These are phyloP conservation scores for Melianthus villosus DNA, from an alignment of 441 rosid genomes.

Conservation along the genomic window DNA sequence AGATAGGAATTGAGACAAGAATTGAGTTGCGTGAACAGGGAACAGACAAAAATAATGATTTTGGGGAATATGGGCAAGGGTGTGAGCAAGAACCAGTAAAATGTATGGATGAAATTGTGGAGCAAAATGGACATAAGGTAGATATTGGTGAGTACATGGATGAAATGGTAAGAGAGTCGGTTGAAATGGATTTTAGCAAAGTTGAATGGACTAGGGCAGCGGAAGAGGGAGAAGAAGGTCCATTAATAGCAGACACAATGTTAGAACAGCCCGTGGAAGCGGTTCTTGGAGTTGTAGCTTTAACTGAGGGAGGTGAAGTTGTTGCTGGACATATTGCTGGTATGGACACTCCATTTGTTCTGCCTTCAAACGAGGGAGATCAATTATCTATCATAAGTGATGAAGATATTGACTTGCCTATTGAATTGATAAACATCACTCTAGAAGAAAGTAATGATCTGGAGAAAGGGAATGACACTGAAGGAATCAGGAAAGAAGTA, in stretches of 20 bases:
- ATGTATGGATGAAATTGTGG: conserved; percentile 4
- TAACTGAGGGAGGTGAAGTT: conserved; percentile 5
- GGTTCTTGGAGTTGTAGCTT: background rate
- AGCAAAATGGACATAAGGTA: conserved; percentile 3
- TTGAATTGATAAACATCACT: conserved; percentile 15
- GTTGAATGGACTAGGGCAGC: conserved; percentile 6
- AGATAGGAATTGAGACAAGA: conserved; percentile 11
- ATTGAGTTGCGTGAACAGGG: conserved; percentile 9
- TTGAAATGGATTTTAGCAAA: conserved; percentile 7
- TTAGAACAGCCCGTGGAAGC: background rate
- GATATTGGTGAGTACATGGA: conserved; percentile 1
- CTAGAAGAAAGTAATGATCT: conserved; percentile 11
- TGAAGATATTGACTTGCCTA: conserved; percentile 5
- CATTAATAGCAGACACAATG: background rate
- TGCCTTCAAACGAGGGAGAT: conserved; percentile 20
- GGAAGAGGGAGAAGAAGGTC: conserved; percentile 10
- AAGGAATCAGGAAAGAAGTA: no score
- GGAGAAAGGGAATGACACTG: conserved; percentile 4
- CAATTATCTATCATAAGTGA: conserved; percentile 6
- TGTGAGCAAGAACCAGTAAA: background rate
- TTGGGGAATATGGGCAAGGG: background rate
- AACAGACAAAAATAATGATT: background rate
- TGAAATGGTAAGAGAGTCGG: conserved; percentile 6
- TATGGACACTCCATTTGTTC: no score
- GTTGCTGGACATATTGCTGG: no score